A percentile compares a stretch with the other conserved stretches of the same genome.
Conservation (phyloP, 192 early-diverging fungal genomes). For the Coemansia sp. region DNA sequence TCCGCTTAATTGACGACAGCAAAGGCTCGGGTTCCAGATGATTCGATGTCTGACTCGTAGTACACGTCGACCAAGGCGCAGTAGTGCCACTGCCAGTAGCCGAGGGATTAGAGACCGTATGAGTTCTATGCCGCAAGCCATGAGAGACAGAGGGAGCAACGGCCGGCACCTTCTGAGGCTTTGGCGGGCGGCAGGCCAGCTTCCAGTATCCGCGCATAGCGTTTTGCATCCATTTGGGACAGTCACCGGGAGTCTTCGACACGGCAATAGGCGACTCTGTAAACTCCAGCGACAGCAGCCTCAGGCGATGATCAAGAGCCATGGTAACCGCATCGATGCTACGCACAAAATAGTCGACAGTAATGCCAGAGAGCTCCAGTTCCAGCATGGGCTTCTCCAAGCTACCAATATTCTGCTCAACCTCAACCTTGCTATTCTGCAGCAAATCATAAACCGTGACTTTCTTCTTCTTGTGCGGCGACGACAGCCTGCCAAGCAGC, state of each 20-base stretch:
- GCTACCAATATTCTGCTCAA: conserved; percentile 12
- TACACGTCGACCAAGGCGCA: conserved; percentile 6
- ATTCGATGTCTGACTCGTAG: conserved; percentile 11
- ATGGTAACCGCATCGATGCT: conserved; percentile 49
- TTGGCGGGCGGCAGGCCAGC: conserved; percentile 30
- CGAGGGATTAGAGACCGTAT: background rate
- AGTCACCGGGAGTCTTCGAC: conserved; percentile 12
- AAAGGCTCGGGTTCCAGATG: background rate
- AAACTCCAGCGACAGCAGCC: conserved; percentile 28
- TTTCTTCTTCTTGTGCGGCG: conserved; percentile 23
- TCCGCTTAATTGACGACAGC: background rate
- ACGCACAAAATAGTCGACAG: conserved; percentile 37
- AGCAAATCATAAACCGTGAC: conserved; percentile 42
- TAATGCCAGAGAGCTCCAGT: conserved; percentile 33
- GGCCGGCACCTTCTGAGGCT: background rate
- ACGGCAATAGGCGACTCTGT: conserved; percentile 32
- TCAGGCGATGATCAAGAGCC: conserved; percentile 43
- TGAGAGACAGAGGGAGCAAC: background rate
- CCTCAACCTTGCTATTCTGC: conserved; percentile 46
- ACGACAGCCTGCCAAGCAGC: conserved; percentile 22
- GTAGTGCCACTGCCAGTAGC: background rate
- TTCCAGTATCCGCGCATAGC: conserved; percentile 53
- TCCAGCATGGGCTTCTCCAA: conserved; percentile 20
- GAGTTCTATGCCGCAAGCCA: background rate
- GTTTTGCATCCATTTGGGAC: conserved; percentile 50